phyloP scores from a whole-genome alignment of 148 eudicot genomes.

The Talinum fruticosum region DNA sequence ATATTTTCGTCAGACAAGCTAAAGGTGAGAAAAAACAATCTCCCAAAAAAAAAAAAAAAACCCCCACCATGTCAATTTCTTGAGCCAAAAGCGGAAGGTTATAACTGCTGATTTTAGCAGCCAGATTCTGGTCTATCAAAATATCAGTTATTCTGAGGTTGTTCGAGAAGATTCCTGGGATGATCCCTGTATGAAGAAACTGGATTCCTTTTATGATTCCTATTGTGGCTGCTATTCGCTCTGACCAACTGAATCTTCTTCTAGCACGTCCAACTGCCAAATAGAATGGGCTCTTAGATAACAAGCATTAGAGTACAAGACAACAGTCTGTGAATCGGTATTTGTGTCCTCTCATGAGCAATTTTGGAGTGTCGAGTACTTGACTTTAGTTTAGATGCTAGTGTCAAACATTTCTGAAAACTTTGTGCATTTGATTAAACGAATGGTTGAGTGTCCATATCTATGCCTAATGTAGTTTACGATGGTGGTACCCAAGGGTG shows the following conservation, averaged over 20 bases:
- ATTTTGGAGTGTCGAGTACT: too few relatives aligned
- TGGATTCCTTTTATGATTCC: slow-evolving; percentile 90
- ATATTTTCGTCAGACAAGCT: background rate
- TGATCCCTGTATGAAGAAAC: slow-evolving; percentile 77
- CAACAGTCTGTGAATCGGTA: too few relatives aligned
- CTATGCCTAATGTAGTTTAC: too few relatives aligned
- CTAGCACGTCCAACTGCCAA: slow-evolving; percentile 42
- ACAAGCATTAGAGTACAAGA: too few relatives aligned
- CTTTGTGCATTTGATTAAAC: too few relatives aligned
- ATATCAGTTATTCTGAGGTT: slow-evolving; percentile 77
- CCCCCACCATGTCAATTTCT: slow-evolving; percentile 49
- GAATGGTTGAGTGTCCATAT: too few relatives aligned
- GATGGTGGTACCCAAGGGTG: too few relatives aligned
- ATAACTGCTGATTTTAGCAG: slow-evolving; percentile 75
- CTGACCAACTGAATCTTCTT: slow-evolving; percentile 64
- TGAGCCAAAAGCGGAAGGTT: slow-evolving; percentile 64
- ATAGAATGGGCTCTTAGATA: background rate
- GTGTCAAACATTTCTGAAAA: too few relatives aligned
- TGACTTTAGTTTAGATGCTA: too few relatives aligned
- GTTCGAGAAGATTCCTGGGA: slow-evolving; percentile 71
- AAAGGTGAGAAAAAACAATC: background rate
- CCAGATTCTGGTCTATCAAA: slow-evolving; percentile 68
- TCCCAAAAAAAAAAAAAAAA: too few relatives aligned
- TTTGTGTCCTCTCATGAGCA: too few relatives aligned
- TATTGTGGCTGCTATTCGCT: slow-evolving; percentile 72